Percentiles rank a stretch among this genome's conserved stretches.
Conservation (phyloP, 2,329 filamentous ascomycete genomes). For the Microcera coccophila region DNA sequence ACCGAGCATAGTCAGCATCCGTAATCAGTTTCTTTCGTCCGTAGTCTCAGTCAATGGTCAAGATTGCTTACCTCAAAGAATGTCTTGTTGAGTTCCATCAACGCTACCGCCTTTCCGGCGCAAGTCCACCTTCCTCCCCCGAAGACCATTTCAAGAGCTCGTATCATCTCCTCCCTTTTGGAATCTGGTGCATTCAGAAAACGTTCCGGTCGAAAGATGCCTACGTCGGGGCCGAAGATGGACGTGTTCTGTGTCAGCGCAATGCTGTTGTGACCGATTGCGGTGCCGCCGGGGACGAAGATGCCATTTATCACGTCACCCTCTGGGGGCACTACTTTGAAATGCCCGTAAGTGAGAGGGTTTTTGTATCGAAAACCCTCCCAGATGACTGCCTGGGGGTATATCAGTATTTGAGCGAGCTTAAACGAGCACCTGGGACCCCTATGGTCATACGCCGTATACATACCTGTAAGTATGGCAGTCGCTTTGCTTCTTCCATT, state of each 20-base stretch:
- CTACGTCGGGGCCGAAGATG: not conserved
- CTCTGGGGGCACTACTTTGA: constrained; percentile 25
- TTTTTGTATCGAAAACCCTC: not conserved
- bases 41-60: too few species aligned
- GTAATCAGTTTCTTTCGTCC: too few species aligned
- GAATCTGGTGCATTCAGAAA: not conserved
- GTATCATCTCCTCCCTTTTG: not conserved
- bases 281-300: constrained; percentile 30
- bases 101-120: constrained; percentile 32
- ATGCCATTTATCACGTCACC: constrained; percentile 27
- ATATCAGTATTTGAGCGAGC: not conserved
- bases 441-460: constrained; percentile 28
- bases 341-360: constrained; percentile 19
- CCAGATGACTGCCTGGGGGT: not conserved
- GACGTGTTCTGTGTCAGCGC: not conserved
- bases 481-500: constrained; percentile 25
- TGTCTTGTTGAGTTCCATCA: constrained; percentile 41
- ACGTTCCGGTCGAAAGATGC: not conserved
- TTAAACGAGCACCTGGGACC: too few species aligned
- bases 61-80: constrained; percentile 38
- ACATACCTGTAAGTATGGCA: constrained; percentile 37
- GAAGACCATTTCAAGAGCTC: not conserved
- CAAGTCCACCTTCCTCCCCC: not conserved
- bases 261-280: constrained; percentile 23
- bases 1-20: too few species aligned